Base-by-base conservation (phyloP, 176 grass and related monocot genomes). In the Zoysia pacifica region DNA sequence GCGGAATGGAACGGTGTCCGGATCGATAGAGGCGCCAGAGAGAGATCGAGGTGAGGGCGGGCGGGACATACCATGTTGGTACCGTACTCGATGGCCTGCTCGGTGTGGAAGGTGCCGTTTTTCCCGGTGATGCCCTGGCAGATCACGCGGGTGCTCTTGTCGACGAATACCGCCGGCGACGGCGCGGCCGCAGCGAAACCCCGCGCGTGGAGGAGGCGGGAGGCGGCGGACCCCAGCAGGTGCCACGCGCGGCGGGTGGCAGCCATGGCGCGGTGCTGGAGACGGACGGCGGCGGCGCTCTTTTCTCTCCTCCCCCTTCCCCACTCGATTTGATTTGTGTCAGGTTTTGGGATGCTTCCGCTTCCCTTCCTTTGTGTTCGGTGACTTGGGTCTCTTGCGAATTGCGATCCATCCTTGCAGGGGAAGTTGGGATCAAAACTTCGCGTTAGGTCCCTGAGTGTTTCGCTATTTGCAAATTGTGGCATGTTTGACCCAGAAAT, bases 91-190 rank as follows among this genome's bases (percentile, higher is more conserved):
- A 99, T 95, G 88, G 96, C 96, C 77, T 99, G 96, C 79, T 99
- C 96, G 79, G 96, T 99, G 88, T 99, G 96, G 84, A 99, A 99
- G 47, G 96, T 99, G 44, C 96, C 96, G 76, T 99, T 99, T 86
- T 96, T 99, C 36, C 96, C 92, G 63, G 96, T 99, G 88, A 99
- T 99, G 70, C 96, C 96, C 86, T 99, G 96, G 86, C 96, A 99
- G 82, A 99, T 93, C 83, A 99, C 97, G 72, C 97, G 97, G 77
- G 97, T 99, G 93, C 91, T 99, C 88, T 99, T 99, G 84, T 99
- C 97, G 2, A 99, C 84, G 84, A 99, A 99, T 9, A 99, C 97
- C 53, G 97, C 88, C 50, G 93, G 86, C 42, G 90, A 88, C 16
- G 94, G 91, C 13, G 84, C 85, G 16, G 90, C 84, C 28, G 93